A percentile compares a stretch with the other conserved stretches of the same genome.
Conservation (phyloP, 768 basidiomycete genomes). For the Boletus rex-veris region DNA sequence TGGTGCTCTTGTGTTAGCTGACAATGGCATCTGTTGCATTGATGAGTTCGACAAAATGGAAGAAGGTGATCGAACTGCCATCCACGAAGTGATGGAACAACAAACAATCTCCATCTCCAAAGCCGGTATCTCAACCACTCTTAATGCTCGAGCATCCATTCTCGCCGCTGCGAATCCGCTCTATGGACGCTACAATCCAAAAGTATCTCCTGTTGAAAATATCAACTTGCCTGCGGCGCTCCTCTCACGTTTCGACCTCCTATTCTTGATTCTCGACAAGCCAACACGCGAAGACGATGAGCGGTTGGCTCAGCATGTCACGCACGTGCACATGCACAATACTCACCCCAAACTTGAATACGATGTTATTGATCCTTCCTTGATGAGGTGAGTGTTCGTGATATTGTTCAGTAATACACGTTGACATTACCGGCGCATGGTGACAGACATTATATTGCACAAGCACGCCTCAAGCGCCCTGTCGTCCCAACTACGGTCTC, state of each 20-base stretch:
- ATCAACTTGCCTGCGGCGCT: conserved; percentile 98
- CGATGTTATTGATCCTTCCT: conserved; percentile 78
- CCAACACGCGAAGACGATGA: conserved; percentile 95
- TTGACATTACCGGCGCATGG: conserved; percentile 1
- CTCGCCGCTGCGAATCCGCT: conserved; percentile 97
- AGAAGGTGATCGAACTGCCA: conserved; percentile 93
- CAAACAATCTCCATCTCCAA: conserved; percentile 99
- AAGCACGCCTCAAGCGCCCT: conserved; percentile 83
- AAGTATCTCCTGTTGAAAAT: conserved; percentile 96
- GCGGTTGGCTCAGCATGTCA: conserved; percentile 93
- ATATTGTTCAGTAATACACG: not conserved
- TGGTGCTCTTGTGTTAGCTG: conserved; percentile 96
- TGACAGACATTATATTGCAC: conserved; percentile 88
- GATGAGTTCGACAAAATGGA: conserved; percentile 99
- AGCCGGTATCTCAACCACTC: conserved; percentile 96
- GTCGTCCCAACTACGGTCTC: conserved; percentile 88
- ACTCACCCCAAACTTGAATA: conserved; percentile 80
- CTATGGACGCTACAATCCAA: conserved; percentile 97
- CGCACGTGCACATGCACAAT: conserved; percentile 97
- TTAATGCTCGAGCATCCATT: conserved; percentile 96
- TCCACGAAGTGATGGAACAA: conserved; percentile 99
- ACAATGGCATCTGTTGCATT: conserved; percentile 99
- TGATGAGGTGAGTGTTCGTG: conserved; percentile 68
- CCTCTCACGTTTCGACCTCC: conserved; percentile 91
- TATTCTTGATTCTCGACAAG: conserved; percentile 97